A percentile compares a stretch with the other conserved stretches of the same genome.
Evolutionary conservation across 2,329 filamentous ascomycete species (phyloP).

Genomic region (Cadophora malorum): DNA sequence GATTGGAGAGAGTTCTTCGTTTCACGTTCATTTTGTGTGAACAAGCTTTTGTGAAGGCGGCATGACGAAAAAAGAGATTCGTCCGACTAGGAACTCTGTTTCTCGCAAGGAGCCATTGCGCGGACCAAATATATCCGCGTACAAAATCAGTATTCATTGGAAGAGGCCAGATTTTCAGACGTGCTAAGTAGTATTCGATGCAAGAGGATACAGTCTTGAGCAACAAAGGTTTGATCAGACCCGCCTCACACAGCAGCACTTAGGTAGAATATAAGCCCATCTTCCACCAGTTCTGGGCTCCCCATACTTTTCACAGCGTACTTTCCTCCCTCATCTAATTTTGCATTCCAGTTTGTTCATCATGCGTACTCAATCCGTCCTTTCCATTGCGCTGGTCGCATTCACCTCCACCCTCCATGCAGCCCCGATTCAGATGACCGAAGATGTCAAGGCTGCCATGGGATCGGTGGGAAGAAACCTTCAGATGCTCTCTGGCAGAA

Average conservation of each 20-base stretch:
- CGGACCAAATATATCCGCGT: background rate
- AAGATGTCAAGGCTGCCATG: conserved; percentile 23
- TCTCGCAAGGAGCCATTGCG: conserved; percentile 1
- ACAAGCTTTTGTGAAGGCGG: conserved; percentile 12
- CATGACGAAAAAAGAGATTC: background rate
- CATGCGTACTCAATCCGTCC: conserved; percentile 31
- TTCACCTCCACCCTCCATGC: conserved; percentile 24
- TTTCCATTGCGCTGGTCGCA: conserved; percentile 33
- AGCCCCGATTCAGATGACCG: conserved; percentile 21
- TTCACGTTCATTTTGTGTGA: background rate
- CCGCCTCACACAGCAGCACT: background rate
- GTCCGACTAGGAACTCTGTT: background rate
- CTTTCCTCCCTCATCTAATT: background rate
- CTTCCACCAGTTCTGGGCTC: background rate
- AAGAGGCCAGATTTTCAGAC: background rate
- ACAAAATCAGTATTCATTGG: background rate
- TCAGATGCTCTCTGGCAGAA: conserved; percentile 18
- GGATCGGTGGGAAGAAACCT: conserved; percentile 21
- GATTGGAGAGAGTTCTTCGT: background rate
- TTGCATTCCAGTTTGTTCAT: background rate
- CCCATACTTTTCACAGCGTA: background rate
- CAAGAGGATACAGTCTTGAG: background rate
- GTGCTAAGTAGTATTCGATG: background rate
- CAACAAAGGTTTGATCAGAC: background rate
- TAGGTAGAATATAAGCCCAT: background rate